These are phyloP conservation scores for Dictyostelium purpureum DNA, from an alignment of 78 protist genomes.

Conservation along the genomic window DNA sequence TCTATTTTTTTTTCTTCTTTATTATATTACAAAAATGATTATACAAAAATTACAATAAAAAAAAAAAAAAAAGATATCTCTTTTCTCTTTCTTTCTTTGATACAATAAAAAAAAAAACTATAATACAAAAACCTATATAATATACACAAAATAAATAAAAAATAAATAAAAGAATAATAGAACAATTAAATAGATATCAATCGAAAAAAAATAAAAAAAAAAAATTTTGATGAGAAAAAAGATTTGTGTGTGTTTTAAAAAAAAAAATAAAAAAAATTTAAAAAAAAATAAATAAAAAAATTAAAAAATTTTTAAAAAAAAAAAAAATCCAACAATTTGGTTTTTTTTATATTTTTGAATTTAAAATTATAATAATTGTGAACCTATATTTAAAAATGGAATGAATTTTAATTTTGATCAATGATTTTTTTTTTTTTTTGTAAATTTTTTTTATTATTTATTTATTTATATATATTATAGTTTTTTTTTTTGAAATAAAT, in stretches of 20 bases:
- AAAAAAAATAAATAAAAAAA: not conserved
- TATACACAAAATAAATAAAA: not conserved
- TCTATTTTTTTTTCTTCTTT: not conserved
- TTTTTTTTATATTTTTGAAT: too few species aligned
- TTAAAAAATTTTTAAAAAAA: not conserved
- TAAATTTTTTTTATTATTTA: not conserved
- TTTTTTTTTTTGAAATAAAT: not conserved
- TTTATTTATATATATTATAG: not conserved
- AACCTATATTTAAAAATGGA: too few species aligned
- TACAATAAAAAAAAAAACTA: not conserved
- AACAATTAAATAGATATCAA: not conserved
- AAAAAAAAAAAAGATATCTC: not conserved
- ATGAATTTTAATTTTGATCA: too few species aligned
- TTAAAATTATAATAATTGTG: too few species aligned
- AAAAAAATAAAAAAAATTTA: not conserved
- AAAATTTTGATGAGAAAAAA: not conserved
- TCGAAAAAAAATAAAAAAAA: not conserved
- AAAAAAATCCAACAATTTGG: too few species aligned
- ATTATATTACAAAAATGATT: too few species aligned
- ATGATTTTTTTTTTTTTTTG: not conserved
- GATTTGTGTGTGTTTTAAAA: too few species aligned
- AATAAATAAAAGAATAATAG: not conserved
- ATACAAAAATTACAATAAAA: not conserved
- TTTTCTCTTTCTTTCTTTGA: not conserved
- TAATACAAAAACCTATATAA: not conserved